Evolutionary conservation across 169 alveolate genomes (phyloP).

Genomic region (Cyclospora cayetanensis): DNA sequence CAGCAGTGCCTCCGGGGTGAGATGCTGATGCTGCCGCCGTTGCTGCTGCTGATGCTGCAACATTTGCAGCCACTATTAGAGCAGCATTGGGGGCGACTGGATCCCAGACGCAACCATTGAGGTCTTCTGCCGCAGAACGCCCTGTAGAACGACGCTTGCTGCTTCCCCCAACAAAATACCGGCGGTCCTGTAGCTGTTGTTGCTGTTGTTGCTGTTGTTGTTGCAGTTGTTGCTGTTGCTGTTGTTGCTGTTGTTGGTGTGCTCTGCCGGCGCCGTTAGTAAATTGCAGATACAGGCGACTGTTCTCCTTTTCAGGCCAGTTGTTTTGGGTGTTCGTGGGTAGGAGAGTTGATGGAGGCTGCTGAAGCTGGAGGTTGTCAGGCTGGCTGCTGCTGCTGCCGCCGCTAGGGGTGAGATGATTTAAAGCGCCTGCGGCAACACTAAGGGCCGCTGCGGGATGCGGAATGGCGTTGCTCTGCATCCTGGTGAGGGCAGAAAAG

Average conservation of each 20-base stretch:
- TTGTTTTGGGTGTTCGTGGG: too few relatives aligned
- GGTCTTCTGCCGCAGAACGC: background rate
- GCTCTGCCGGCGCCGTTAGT: background rate
- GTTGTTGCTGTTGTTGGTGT: slow-evolving; percentile 37
- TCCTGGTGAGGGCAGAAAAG: slow-evolving; percentile 55
- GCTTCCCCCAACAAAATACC: background rate
- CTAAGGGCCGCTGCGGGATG: background rate
- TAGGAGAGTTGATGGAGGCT: too few relatives aligned
- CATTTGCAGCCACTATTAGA: slow-evolving; percentile 10
- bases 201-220: slow-evolving; percentile 30
- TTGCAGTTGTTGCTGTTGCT: background rate
- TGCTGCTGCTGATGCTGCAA: background rate
- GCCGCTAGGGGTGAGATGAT: background rate
- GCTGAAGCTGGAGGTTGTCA: too few relatives aligned
- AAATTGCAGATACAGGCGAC: too few relatives aligned
- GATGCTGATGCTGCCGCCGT: slow-evolving; percentile 40
- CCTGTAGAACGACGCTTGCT: slow-evolving; percentile 9
- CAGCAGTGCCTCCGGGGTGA: slow-evolving; percentile 18
- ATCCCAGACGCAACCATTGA: background rate
- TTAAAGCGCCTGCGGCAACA: background rate
- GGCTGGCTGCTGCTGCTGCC: slow-evolving; percentile 33
- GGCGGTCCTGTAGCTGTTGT: slow-evolving; percentile 10
- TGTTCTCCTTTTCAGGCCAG: too few relatives aligned
- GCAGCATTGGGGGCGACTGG: slow-evolving; percentile 26
- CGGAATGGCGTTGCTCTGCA: slow-evolving; percentile 32